Percentiles rank a stretch among this genome's conserved stretches.
phyloP scores from a whole-genome alignment of 2,329 filamentous ascomycete genomes.

The Phialophora expanda region DNA sequence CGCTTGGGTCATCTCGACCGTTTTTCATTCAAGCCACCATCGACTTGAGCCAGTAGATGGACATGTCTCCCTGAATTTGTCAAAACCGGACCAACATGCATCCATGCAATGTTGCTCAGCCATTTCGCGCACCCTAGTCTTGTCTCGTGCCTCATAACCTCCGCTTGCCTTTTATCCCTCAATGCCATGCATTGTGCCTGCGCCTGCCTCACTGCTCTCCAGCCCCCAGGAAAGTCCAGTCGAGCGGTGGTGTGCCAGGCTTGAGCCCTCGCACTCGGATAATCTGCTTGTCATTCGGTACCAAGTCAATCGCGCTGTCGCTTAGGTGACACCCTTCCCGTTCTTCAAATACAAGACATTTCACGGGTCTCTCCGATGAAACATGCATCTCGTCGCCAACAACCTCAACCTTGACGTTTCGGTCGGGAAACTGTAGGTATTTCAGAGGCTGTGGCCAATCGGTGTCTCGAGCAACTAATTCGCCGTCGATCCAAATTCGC shows the following conservation, averaged over 20 bases:
- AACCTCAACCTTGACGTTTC: constrained; percentile 55
- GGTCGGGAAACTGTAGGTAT: constrained; percentile 60
- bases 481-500: constrained; percentile 58
- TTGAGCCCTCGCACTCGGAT: constrained; percentile 42
- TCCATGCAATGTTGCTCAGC: constrained; percentile 14
- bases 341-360: constrained; percentile 66
- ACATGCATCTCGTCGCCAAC: constrained; percentile 53
- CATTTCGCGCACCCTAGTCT: constrained; percentile 12
- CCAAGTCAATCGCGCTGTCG: constrained; percentile 63
- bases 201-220: constrained; percentile 37
- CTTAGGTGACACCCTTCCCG: constrained; percentile 59
- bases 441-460: constrained; percentile 68
- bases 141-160: constrained; percentile 15
- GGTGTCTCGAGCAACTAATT: constrained; percentile 60
- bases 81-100: neutral
- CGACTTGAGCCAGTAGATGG: constrained; percentile 6
- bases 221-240: constrained; percentile 40
- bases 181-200: constrained; percentile 15
- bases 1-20: neutral
- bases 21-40: constrained; percentile 3
- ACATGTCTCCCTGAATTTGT: neutral
- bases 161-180: constrained; percentile 12
- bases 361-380: constrained; percentile 59
- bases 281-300: constrained; percentile 62
- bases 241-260: constrained; percentile 32